Percentiles rank a stretch among this genome's conserved stretches.
Conservation (phyloP, 257 asterid genomes). For the Solanum ossicruentum region DNA sequence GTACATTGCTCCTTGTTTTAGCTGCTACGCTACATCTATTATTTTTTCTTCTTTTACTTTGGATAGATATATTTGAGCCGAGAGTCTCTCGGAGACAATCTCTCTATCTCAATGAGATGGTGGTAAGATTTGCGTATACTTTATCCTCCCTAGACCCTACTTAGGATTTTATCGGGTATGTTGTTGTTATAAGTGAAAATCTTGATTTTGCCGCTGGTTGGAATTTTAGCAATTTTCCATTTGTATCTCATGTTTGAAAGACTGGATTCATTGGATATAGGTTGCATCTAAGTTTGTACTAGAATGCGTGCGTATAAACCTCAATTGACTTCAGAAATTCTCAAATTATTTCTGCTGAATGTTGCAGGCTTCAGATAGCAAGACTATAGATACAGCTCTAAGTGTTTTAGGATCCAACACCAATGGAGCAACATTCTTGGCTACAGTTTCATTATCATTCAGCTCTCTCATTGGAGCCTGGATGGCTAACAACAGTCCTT, state of each 20-base stretch:
- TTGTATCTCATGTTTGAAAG: neutral
- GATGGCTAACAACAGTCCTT: slow-evolving; percentile 25
- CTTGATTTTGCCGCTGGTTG: neutral
- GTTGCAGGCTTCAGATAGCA: neutral
- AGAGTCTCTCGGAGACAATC: too few relatives aligned
- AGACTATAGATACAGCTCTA: neutral
- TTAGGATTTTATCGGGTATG: too few relatives aligned
- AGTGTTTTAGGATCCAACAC: slow-evolving; percentile 1
- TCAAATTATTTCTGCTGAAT: neutral
- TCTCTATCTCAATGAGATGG: too few relatives aligned
- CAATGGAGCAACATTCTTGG: slow-evolving; percentile 28
- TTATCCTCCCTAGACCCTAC: too few relatives aligned
- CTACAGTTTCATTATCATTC: slow-evolving; percentile 31
- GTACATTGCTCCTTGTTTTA: too few relatives aligned
- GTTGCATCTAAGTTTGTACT: neutral
- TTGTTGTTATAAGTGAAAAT: too few relatives aligned
- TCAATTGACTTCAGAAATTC: neutral
- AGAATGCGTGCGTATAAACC: neutral
- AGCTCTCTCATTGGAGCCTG: slow-evolving; percentile 42
- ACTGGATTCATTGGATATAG: neutral
- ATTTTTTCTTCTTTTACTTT: too few relatives aligned
- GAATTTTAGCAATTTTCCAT: neutral
- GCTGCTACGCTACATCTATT: too few relatives aligned
- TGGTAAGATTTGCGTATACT: too few relatives aligned
- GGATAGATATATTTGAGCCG: too few relatives aligned